Evolutionary conservation across 768 basidiomycete genomes (phyloP).

Genomic region (Amanita fuliginea): DNA sequence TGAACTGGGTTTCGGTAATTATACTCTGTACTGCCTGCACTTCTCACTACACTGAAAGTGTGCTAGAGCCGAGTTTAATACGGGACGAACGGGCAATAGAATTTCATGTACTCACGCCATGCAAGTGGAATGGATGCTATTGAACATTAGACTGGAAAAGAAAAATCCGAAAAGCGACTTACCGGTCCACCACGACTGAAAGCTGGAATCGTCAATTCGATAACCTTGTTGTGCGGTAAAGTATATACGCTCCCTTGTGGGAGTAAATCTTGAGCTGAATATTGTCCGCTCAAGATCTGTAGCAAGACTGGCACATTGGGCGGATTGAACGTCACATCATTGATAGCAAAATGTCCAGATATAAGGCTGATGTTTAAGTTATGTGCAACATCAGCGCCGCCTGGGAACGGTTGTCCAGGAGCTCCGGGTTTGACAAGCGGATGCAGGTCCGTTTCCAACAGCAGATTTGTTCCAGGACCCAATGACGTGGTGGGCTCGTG

Average conservation of each 20-base stretch:
- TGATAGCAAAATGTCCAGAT: conserved; percentile 15
- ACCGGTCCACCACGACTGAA: conserved; percentile 18
- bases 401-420: conserved; percentile 26
- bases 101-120: conserved; percentile 26
- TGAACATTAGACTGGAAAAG: neutral
- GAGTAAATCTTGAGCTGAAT: conserved; percentile 27
- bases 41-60: conserved; percentile 30
- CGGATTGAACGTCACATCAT: conserved; percentile 18
- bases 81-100: neutral
- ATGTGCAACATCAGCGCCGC: conserved; percentile 29
- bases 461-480: conserved; percentile 10
- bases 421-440: conserved; percentile 21
- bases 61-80: conserved; percentile 17
- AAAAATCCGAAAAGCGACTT: neutral
- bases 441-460: conserved; percentile 23
- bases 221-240: conserved; percentile 31
- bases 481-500: conserved; percentile 25
- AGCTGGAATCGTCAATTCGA: conserved; percentile 36
- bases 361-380: conserved; percentile 17
- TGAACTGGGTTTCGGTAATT: conserved; percentile 42
- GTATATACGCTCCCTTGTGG: conserved; percentile 29
- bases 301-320: conserved; percentile 36
- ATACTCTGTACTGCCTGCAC: conserved; percentile 23
- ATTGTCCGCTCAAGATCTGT: conserved; percentile 37
- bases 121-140: conserved; percentile 36